Percentiles rank a stretch among this genome's conserved stretches.
These are phyloP conservation scores for Cladorrhinum sp. DNA, from an alignment of 2,329 filamentous ascomycete genomes.

Conservation along the genomic window DNA sequence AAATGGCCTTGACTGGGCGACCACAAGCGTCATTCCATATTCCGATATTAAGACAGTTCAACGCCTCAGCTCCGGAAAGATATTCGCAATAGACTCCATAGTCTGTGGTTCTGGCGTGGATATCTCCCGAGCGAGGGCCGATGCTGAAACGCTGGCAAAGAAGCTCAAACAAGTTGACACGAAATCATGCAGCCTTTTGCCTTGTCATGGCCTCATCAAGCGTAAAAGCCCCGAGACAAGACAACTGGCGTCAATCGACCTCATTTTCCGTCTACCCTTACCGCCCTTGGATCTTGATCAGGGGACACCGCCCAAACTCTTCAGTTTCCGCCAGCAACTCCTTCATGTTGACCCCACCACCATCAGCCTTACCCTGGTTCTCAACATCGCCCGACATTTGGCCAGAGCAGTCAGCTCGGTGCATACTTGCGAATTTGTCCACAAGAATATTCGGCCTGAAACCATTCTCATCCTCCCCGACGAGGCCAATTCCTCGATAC, in stretches of 20 bases:
- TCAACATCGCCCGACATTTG: constrained; percentile 9
- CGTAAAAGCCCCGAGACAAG: background rate
- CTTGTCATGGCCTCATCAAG: constrained; percentile 8
- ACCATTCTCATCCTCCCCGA: constrained; percentile 7
- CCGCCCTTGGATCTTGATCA: background rate
- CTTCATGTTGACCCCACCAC: background rate
- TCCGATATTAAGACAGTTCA: background rate
- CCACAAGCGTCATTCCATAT: background rate
- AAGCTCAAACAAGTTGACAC: constrained; percentile 8
- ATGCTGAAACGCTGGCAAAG: constrained; percentile 4
- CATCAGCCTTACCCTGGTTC: constrained; percentile 2
- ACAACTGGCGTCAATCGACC: constrained; percentile 1
- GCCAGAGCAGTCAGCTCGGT: constrained; percentile 14
- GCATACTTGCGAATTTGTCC: constrained; percentile 16
- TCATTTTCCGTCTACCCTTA: constrained; percentile 6
- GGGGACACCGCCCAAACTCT: background rate
- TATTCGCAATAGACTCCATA: constrained; percentile 8
- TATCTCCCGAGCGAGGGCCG: background rate
- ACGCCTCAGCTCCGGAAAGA: background rate
- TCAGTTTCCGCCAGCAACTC: constrained; percentile 5
- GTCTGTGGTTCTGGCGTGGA: background rate
- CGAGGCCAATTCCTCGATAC: background rate
- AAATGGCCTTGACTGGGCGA: background rate
- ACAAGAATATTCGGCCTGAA: constrained; percentile 20
- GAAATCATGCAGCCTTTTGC: constrained; percentile 2